These are phyloP conservation scores for Mucuna pruriens DNA, from an alignment of 306 rosid species.

Conservation along the genomic window DNA sequence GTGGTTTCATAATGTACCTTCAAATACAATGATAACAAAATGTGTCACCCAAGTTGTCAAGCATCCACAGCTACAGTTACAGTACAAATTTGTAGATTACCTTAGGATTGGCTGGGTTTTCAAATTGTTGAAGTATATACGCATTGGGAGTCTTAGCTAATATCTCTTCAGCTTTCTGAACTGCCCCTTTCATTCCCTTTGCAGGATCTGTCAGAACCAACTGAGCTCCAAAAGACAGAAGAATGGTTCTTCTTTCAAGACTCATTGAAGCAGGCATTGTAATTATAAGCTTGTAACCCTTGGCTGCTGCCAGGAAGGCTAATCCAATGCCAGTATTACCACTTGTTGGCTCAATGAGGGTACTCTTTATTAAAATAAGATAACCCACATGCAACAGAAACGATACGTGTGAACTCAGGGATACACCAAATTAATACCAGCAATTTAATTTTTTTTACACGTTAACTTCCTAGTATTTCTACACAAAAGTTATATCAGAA, in stretches of 20 bases:
- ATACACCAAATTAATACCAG: constrained; percentile 9
- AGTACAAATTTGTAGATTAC: constrained; percentile 35
- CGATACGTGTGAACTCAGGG: constrained; percentile 31
- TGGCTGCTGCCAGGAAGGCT: constrained; percentile 73
- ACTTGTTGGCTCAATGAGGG: constrained; percentile 67
- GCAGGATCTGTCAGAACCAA: constrained; percentile 69
- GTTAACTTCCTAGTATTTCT: neutral
- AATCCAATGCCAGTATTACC: constrained; percentile 72
- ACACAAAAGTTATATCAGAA: neutral
- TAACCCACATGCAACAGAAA: constrained; percentile 15
- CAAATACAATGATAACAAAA: constrained; percentile 19
- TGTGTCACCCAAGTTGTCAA: constrained; percentile 6
- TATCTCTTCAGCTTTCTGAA: constrained; percentile 75
- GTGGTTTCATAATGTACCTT: constrained; percentile 76
- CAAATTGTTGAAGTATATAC: constrained; percentile 66
- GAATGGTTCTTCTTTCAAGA: constrained; percentile 69
- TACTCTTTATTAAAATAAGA: constrained; percentile 48
- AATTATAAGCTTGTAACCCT: constrained; percentile 62
- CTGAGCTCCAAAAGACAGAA: constrained; percentile 66
- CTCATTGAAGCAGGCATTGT: constrained; percentile 80
- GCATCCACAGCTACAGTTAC: constrained; percentile 5
- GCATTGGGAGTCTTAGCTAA: constrained; percentile 65
- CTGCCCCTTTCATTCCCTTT: constrained; percentile 67
- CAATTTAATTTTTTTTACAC: neutral
- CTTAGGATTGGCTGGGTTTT: constrained; percentile 82